These are phyloP conservation scores for Yarrowia hollandica DNA, from an alignment of 805 yeast genomes.

Conservation along the genomic window DNA sequence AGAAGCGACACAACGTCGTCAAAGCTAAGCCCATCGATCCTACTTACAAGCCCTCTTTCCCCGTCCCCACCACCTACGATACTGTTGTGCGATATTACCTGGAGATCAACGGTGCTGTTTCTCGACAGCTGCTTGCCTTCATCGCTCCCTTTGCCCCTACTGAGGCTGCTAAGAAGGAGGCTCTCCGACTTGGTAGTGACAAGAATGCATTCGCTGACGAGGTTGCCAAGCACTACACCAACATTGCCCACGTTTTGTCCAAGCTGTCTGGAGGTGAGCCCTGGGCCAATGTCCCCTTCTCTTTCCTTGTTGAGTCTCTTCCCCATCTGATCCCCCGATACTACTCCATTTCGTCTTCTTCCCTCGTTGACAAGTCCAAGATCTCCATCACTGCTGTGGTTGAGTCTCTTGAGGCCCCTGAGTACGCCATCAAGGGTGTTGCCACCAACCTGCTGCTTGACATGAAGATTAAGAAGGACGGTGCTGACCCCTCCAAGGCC, in stretches of 20 bases:
- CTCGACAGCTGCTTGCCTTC: slow-evolving; percentile 77
- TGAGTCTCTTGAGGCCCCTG: slow-evolving; percentile 54
- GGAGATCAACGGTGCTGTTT: slow-evolving; percentile 90
- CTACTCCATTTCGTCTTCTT: slow-evolving; percentile 92
- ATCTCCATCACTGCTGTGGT: slow-evolving; percentile 91
- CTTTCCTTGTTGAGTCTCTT: slow-evolving; percentile 76
- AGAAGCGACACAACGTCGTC: slow-evolving; percentile 56
- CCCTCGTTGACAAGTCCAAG: slow-evolving; percentile 68
- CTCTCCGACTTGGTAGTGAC: slow-evolving; percentile 58
- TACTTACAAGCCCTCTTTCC: slow-evolving; percentile 47
- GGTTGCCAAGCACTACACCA: slow-evolving; percentile 61
- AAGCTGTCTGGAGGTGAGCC: slow-evolving; percentile 58
- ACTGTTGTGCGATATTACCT: slow-evolving; percentile 81
- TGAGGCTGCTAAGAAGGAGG: slow-evolving; percentile 52
- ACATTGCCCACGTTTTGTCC: slow-evolving; percentile 73
- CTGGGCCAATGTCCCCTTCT: slow-evolving; percentile 84
- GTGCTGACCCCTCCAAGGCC: slow-evolving; percentile 40
- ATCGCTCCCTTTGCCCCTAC: slow-evolving; percentile 82
- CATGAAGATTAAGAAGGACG: slow-evolving; percentile 61
- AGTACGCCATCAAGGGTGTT: slow-evolving; percentile 66
- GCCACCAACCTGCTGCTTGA: slow-evolving; percentile 84
- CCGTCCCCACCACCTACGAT: slow-evolving; percentile 76
- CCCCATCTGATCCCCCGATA: slow-evolving; percentile 89
- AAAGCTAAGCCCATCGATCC: slow-evolving; percentile 66
- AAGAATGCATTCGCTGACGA: slow-evolving; percentile 66